Evolutionary conservation across 805 yeast genomes (phyloP).

Genomic region (Wickerhamiella kurtzmanii): DNA sequence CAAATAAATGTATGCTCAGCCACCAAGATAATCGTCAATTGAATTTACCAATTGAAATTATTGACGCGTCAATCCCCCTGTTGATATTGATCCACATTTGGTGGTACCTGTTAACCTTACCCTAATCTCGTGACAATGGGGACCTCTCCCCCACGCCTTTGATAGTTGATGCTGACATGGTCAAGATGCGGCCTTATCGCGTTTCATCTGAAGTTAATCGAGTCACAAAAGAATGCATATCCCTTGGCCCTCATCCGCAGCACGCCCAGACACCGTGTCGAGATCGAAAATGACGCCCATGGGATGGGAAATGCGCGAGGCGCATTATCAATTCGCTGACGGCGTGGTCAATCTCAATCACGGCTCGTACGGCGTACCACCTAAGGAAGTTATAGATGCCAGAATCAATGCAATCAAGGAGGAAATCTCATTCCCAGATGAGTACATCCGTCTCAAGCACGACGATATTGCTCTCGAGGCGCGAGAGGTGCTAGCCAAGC

Average conservation of each 20-base stretch:
- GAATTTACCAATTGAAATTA: no score
- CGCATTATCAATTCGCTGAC: conserved; percentile 34
- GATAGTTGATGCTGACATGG: not conserved
- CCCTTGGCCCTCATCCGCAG: not conserved
- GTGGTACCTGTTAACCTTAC: no score
- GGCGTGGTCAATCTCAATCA: conserved; percentile 41
- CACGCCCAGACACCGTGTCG: not conserved
- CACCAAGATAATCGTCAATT: no score
- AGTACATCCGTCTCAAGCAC: conserved; percentile 26
- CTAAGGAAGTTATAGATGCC: conserved; percentile 34
- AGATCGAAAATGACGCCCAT: conserved; percentile 21
- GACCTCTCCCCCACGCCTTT: no score
- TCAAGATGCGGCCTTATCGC: no score
- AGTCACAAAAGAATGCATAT: no score
- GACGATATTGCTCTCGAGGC: conserved; percentile 14
- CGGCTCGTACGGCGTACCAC: conserved; percentile 51
- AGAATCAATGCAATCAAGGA: conserved; percentile 23
- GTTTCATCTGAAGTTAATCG: no score
- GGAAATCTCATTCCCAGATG: conserved; percentile 36
- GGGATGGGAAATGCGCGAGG: conserved; percentile 37
- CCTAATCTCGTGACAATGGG: no score
- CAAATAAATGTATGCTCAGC: no score
- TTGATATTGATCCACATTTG: no score
- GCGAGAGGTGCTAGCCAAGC: conserved; percentile 28
- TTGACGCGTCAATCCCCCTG: no score